phyloP scores from a whole-genome alignment of 2,329 filamentous ascomycete species.

The Neonectria faginata region DNA sequence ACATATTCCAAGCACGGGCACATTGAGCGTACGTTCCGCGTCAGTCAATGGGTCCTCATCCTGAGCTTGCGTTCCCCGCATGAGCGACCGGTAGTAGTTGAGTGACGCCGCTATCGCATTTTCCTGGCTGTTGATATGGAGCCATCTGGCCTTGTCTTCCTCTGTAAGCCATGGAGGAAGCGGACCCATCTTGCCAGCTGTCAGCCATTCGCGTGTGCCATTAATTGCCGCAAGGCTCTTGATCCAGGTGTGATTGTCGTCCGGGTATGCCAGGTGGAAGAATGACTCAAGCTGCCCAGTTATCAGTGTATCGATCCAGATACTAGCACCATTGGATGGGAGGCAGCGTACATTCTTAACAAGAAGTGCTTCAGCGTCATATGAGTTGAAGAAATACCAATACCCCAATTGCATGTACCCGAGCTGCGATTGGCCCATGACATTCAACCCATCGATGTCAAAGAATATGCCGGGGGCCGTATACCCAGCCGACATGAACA shows the following conservation, averaged over 20 bases:
- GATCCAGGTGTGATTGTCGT: constrained; percentile 21
- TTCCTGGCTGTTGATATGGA: constrained; percentile 20
- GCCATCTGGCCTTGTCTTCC: constrained; percentile 28
- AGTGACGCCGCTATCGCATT: constrained; percentile 26
- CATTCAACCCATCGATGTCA: constrained; percentile 30
- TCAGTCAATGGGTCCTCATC: constrained; percentile 35
- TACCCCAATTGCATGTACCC: constrained; percentile 36
- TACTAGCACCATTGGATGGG: too few species aligned
- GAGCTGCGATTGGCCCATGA: constrained; percentile 13
- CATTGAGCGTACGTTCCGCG: constrained; percentile 28
- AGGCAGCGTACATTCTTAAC: constrained; percentile 16
- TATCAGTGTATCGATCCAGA: too few species aligned
- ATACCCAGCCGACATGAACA: too few species aligned
- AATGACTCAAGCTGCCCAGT: constrained; percentile 36
- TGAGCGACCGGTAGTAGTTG: constrained; percentile 37
- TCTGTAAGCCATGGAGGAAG: constrained; percentile 26
- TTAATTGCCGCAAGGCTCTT: constrained; percentile 26
- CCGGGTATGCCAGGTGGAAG: constrained; percentile 32
- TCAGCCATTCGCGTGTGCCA: constrained; percentile 31
- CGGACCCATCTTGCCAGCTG: constrained; percentile 13
- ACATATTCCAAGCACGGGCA: constrained; percentile 36
- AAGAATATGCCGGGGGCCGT: too few species aligned
- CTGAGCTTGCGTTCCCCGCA: constrained; percentile 30
- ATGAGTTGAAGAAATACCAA: constrained; percentile 39
- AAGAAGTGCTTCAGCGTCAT: constrained; percentile 27